These are phyloP conservation scores for Gnetum montanum DNA, from an alignment of 75 land plant genomes.

Conservation along the genomic window DNA sequence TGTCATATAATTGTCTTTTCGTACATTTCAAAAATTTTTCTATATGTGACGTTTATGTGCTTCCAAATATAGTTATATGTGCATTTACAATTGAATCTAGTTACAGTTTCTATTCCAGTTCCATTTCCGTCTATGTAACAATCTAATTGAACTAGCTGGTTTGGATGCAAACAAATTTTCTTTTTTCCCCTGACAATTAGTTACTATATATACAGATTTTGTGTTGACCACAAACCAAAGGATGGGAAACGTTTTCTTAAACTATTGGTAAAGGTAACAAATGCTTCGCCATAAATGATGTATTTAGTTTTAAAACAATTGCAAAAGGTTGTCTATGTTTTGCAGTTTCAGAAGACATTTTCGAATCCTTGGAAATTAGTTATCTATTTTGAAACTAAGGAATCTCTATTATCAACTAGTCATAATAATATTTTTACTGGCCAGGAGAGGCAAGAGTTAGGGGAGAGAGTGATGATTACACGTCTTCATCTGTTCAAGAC, in stretches of 20 bases:
- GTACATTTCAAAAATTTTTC: neutral
- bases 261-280: conserved; percentile 75
- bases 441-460: conserved; percentile 94
- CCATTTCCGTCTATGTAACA: too few species aligned
- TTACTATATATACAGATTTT: conserved; percentile 47
- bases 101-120: too few species aligned
- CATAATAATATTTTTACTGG: neutral
- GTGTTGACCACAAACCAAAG: conserved; percentile 56
- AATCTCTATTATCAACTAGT: too few species aligned
- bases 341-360: too few species aligned
- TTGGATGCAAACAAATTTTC: too few species aligned
- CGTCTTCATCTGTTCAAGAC: conserved; percentile 84
- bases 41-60: neutral
- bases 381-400: too few species aligned
- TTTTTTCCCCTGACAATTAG: too few species aligned
- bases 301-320: too few species aligned
- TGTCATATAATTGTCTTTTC: neutral
- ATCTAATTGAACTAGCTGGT: too few species aligned
- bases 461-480: conserved; percentile 95
- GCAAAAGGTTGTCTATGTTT: too few species aligned
- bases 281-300: too few species aligned
- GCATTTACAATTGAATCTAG: neutral
- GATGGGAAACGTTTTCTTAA: conserved; percentile 82
- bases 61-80: neutral
- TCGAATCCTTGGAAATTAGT: too few species aligned